phyloP scores from a whole-genome alignment of 106 monocot genomes.

The Hemerocallis citrina region DNA sequence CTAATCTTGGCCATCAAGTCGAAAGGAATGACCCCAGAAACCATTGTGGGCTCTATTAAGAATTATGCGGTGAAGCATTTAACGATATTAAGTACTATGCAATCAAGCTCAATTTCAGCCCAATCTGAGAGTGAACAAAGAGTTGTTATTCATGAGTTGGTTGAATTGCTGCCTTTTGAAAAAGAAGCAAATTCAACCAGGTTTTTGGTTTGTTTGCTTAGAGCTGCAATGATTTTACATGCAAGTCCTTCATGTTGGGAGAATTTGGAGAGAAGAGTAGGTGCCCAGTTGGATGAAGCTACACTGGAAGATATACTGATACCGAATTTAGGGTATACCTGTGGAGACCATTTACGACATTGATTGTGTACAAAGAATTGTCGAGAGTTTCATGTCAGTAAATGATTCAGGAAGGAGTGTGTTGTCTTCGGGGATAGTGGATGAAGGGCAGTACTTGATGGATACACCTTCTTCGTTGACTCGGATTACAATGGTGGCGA shows the following conservation, averaged over 20 bases:
- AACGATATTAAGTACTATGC: constrained; percentile 19
- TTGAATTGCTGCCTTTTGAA: constrained; percentile 41
- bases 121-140: constrained; percentile 44
- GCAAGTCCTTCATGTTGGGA: constrained; percentile 43
- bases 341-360: constrained; percentile 66
- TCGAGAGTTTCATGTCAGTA: constrained; percentile 39
- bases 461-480: constrained; percentile 11
- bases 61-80: constrained; percentile 29
- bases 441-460: constrained; percentile 25
- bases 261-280: constrained; percentile 58
- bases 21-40: constrained; percentile 39
- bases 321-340: constrained; percentile 43
- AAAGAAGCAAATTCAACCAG: constrained; percentile 56
- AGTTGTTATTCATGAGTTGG: constrained; percentile 35
- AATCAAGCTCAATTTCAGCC: constrained; percentile 12
- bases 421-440: constrained; percentile 20
- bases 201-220: constrained; percentile 55
- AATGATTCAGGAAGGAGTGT: constrained; percentile 2
- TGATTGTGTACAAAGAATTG: constrained; percentile 62
- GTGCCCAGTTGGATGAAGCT: constrained; percentile 68
- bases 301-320: constrained; percentile 63
- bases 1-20: constrained; percentile 29
- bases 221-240: constrained; percentile 44
- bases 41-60: constrained; percentile 26
- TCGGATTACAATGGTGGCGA: constrained; percentile 45